These are phyloP conservation scores for Pulveroboletus frians DNA, from an alignment of 768 basidiomycete species.

Conservation along the genomic window DNA sequence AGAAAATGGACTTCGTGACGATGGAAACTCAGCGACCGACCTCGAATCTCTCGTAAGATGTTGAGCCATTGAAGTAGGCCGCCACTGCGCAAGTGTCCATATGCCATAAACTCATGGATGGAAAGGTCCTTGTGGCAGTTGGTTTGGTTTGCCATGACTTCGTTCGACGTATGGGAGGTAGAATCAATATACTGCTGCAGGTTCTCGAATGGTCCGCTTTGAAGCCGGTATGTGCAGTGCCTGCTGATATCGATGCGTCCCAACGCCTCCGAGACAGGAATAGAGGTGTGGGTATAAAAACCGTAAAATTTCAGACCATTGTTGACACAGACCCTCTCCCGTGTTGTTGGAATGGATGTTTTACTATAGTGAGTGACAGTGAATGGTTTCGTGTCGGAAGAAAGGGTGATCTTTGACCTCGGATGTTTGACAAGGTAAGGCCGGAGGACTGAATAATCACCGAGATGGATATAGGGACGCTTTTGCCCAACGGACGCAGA, in stretches of 20 bases:
- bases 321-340: constrained; percentile 20
- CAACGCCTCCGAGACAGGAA: constrained; percentile 16
- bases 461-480: constrained; percentile 12
- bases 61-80: constrained; percentile 46
- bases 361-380: neutral
- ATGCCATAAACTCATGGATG: constrained; percentile 42
- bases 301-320: constrained; percentile 28
- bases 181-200: constrained; percentile 34
- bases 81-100: constrained; percentile 43
- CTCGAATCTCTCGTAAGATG: constrained; percentile 38
- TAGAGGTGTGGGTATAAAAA: constrained; percentile 20
- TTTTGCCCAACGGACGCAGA: constrained; percentile 1
- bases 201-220: constrained; percentile 26
- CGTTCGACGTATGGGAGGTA: constrained; percentile 38
- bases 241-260: constrained; percentile 4
- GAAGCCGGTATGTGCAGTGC: constrained; percentile 31
- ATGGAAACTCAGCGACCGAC: constrained; percentile 34
- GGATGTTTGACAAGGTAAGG: neutral
- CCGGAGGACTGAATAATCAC: neutral
- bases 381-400: constrained; percentile 34
- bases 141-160: constrained; percentile 38
- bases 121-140: constrained; percentile 36
- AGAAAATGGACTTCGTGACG: constrained; percentile 37
- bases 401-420: constrained; percentile 31
- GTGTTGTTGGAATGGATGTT: constrained; percentile 13